Percentiles rank a stretch among this genome's conserved stretches.
phyloP scores from a whole-genome alignment of 768 basidiomycete species.

The Tulasnella sp. region DNA sequence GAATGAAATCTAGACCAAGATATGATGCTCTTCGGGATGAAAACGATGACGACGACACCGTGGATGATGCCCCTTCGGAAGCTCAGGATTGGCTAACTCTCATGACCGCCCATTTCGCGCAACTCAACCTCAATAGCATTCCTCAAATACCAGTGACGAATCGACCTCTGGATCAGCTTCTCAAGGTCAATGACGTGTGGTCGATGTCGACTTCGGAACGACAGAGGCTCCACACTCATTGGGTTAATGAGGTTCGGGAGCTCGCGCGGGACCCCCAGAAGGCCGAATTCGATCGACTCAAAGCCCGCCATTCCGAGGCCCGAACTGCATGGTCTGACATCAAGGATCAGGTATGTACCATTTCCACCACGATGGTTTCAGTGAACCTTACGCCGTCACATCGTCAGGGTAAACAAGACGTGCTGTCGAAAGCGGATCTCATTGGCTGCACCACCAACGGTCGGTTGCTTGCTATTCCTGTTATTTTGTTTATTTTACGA shows the following conservation, averaged over 20 bases:
- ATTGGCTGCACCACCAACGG: constrained; percentile 75
- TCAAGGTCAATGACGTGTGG: constrained; percentile 44
- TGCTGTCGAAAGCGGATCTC: constrained; percentile 50
- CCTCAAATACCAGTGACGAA: constrained; percentile 35
- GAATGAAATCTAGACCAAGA: no score
- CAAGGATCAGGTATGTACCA: constrained; percentile 42
- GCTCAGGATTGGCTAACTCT: background rate
- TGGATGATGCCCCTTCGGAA: background rate
- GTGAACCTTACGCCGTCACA: background rate
- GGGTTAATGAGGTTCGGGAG: constrained; percentile 40
- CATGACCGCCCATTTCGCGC: background rate
- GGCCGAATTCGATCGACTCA: constrained; percentile 39
- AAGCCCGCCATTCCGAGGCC: constrained; percentile 38
- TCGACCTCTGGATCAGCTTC: constrained; percentile 36
- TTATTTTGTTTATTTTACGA: background rate
- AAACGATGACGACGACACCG: background rate
- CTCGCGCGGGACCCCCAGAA: constrained; percentile 30
- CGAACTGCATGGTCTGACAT: constrained; percentile 34
- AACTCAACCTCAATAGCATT: constrained; percentile 32
- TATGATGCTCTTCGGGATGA: background rate
- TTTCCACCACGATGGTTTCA: background rate
- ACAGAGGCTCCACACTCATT: constrained; percentile 36
- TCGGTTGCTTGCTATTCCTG: constrained; percentile 24
- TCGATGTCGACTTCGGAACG: constrained; percentile 47
- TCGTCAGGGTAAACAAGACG: constrained; percentile 44